Evolutionary conservation across 1,139 yeast species (phyloP), one percentile per base, ranked within the genome.

Genomic region (Lodderomyces metapsilosis): DNA sequence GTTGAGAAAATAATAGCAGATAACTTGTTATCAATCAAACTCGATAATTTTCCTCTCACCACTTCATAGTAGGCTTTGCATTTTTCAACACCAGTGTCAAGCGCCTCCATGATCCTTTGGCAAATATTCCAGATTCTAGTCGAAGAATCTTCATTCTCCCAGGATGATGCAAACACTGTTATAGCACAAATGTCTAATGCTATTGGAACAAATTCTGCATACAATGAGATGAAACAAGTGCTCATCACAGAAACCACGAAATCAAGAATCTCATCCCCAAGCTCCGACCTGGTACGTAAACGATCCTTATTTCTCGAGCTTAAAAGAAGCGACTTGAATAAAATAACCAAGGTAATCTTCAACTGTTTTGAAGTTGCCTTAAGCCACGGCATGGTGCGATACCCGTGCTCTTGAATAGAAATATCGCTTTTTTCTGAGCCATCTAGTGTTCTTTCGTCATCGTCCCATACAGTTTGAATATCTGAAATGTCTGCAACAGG

Each of bases 311-410:
- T 49, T 32, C 45, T 41, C 6, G 49, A 28, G 15, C 46, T 43
- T 20, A 49, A 34, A 15, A 62, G 40, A 3, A 63, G 37, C 36
- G 58, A 50, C 49, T 62, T 60, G 56, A 66, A 64, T 43, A 64
- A 55, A 5, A 59, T 52, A 2, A 66, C 49, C 28, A 81, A 59
- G 2, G 80, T 70, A 5, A 71, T 56, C 39, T 72, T 75, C 18
- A 86, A 68, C 52, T 87, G 92, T 24, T 67, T 64, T 2, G 84
- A 68, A 0, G 91, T 82, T 0, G 83, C 88, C 15, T 57, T 64
- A 16, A 84, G 59, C 95, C 95, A 87, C 8, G 77, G 57, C 10
- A 64, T 61, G 2, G 80, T 71, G 49, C 89, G 66, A 18, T 49
- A 46, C n/a, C 44, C 48, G 23, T 40, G 35, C 22, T 44, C 46